These are phyloP conservation scores for Suillus bovinus DNA, from an alignment of 768 basidiomycete genomes.

Conservation along the genomic window DNA sequence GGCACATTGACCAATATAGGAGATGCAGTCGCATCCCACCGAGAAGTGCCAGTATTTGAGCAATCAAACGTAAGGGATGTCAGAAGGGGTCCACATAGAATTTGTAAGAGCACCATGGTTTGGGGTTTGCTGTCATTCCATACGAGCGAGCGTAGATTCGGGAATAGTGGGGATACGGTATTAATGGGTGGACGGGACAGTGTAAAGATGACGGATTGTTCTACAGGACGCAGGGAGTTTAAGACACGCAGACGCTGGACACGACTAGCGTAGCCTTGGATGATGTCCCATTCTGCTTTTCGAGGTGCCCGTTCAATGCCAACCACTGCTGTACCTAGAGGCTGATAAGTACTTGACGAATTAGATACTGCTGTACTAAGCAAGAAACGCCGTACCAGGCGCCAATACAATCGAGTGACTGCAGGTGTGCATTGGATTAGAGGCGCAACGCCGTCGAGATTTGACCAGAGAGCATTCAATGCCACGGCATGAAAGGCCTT, in stretches of 20 bases:
- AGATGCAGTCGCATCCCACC: background rate
- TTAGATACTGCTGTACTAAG: background rate
- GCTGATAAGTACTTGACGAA: background rate
- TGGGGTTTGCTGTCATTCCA: background rate
- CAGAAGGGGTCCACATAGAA: background rate
- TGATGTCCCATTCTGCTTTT: background rate
- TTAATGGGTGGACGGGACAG: background rate
- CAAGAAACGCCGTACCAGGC: background rate
- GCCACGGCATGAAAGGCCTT: constrained; percentile 21
- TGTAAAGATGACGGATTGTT: background rate
- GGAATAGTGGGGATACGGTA: background rate
- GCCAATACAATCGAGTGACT: background rate
- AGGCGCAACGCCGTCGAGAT: constrained; percentile 18
- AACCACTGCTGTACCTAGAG: background rate
- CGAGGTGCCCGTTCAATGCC: background rate
- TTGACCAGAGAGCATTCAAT: constrained; percentile 27
- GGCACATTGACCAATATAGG: background rate
- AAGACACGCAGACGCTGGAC: background rate
- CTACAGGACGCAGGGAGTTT: background rate
- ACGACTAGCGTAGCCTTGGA: background rate
- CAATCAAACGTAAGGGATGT: background rate
- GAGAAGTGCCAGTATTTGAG: background rate
- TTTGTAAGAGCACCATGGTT: background rate
- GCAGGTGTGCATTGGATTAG: constrained; percentile 26
- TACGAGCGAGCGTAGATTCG: constrained; percentile 1